Base-by-base conservation (phyloP, 805 yeast species). In the Lipomyces chichibuensis region DNA sequence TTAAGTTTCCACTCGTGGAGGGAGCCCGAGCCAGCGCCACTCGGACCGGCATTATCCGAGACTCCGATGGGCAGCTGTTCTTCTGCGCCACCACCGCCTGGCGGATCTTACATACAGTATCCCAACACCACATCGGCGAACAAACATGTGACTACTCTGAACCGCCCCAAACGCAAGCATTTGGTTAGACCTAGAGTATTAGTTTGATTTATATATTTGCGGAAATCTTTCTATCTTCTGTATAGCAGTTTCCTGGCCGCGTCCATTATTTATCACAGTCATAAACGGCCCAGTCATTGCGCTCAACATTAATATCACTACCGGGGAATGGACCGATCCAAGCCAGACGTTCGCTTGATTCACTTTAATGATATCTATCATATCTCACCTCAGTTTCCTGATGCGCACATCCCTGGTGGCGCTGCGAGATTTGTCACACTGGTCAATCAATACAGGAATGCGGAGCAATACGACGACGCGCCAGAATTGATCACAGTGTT, bases 351-450 rank as follows among this genome's bases (percentile, higher is more conserved):
- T 13, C 66, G 73, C 7, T 59, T 71, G 49, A 37, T 71, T 7
- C 74, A 71, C 56, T 71, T 71, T 62, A 71, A 71, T 58, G 74
- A 71, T 54, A 72, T 71, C 54, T 71, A 71, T 43, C 72, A 71
- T 52, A 67, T 71, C 37, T 32, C 71, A 5, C 66, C 71, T 1
- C 64, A 59, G 53, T 59, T 60, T 46, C 66, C 66, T 20, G 54
- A 62, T 14, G 52, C 69, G 11, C 53, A 66, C 7, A 20, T 68
- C 11, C 73, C 73, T 27, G 74, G 74, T 25, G 74, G 74, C 25
- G 74, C 73, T n/a, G 64, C 74, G 17, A 68, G 74, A 39, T 71
- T 71, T 43, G 72, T 71, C 54, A 62, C 73, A n/a, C 61, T 69
- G 13, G 62, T 71, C 39, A 52, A 69, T 13, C 54, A 65, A 54